Evolutionary conservation across 306 rosid species (phyloP).

Genomic region (Lablab purpureus): DNA sequence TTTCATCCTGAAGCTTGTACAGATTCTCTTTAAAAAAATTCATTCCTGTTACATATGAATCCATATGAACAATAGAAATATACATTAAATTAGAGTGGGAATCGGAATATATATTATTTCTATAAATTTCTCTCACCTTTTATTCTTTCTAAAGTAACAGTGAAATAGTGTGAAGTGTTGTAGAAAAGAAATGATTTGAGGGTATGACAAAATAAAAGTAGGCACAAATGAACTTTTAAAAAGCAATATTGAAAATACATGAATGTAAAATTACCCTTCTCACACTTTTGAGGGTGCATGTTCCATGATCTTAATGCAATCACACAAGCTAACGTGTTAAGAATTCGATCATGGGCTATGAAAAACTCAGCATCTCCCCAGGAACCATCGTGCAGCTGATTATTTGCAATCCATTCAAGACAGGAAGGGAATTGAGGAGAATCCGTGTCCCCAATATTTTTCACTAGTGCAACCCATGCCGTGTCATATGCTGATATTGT

Average conservation of each 20-base stretch:
- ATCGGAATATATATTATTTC: not conserved
- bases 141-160: not conserved
- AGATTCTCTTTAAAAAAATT: conserved; percentile 60
- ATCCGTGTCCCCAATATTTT: conserved; percentile 43
- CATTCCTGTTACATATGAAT: conserved; percentile 52
- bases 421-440: conserved; percentile 69
- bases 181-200: not conserved
- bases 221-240: not conserved
- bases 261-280: conserved; percentile 54
- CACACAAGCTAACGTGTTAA: conserved; percentile 78
- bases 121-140: not conserved
- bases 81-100: not conserved
- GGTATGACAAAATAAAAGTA: not conserved
- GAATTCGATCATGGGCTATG: conserved; percentile 73
- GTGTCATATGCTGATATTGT: conserved; percentile 87
- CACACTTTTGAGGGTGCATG: conserved; percentile 60
- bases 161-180: not conserved
- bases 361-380: conserved; percentile 73
- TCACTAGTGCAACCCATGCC: conserved; percentile 81
- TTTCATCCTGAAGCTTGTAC: conserved; percentile 64
- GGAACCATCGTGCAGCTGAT: conserved; percentile 76
- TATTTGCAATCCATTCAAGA: conserved; percentile 76
- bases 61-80: not conserved
- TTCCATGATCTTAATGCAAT: conserved; percentile 69
- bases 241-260: not conserved